Evolutionary conservation across 179 eudicot species (phyloP), one percentile per base, ranked within the genome.

Genomic region (Silene noctiflora): DNA sequence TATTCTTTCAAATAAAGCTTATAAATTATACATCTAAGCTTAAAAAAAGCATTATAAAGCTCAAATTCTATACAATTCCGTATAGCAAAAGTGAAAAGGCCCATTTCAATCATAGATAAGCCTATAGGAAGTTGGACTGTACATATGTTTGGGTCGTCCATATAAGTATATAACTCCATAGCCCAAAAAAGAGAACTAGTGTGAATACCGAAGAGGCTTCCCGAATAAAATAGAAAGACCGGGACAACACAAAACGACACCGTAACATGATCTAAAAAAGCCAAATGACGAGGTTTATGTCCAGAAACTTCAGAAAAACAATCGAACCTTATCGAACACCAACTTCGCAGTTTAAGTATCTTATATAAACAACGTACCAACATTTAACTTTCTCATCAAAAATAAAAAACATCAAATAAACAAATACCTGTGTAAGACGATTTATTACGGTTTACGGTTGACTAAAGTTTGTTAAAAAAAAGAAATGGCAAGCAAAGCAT

Each of bases 241-340:
- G 67, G 1, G 73, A 67, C 39, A 6, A 0, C 5, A 25, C 0
- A 25, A 73, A 73, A 73, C 72, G 81, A 78, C 77, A 78, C 56
- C 76, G 72, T 60, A 62, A 5, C 3, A 16, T 8, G 6, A 19
- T 7, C 10, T 16, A 13, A 4, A 10, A 35, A 21, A 6, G 17
- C 13, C n/a, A 16, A 29, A 20, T 27, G 9, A 51, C 60, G 8
- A 22, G 11, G n/a, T n/a, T 4, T 51, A 0, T 5, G 35, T 61
- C 82, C 29, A 79, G 78, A 79, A 69, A 59, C 72, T 75, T 80
- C 82, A 64, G n/a, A 33, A 2, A 31, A n/a, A 11, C 69, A 66
- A 84, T 53, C 79, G 76, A 71, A 77, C 74, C 64, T 82, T 80
- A 81, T 72, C 16, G 85, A 82, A 68, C n/a, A 21, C 14, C 21